Evolutionary conservation across 2,329 filamentous ascomycete genomes (phyloP).

Genomic region (Penicillium sp.): DNA sequence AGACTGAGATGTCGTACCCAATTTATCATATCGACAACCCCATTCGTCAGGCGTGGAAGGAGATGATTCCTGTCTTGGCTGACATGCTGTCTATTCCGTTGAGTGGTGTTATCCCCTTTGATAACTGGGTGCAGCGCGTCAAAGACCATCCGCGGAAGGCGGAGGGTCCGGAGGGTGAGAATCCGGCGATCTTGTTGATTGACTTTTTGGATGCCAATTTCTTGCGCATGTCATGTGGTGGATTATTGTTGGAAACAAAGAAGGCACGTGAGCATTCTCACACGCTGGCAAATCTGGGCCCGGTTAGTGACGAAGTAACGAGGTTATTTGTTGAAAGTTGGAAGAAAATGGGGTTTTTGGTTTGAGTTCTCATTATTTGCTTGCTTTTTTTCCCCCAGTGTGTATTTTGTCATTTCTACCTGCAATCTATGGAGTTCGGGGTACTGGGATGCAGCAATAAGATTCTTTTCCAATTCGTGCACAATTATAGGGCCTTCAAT

Average conservation of each 20-base stretch:
- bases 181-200: slow-evolving; percentile 30
- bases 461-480: no score
- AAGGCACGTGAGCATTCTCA: slow-evolving; percentile 40
- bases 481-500: no score
- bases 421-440: background rate
- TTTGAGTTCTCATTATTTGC: background rate
- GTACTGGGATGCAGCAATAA: no score
- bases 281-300: slow-evolving; percentile 29
- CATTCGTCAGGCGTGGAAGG: slow-evolving; percentile 42
- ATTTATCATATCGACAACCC: slow-evolving; percentile 53
- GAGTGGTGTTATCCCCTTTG: slow-evolving; percentile 38
- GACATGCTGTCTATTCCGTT: slow-evolving; percentile 33
- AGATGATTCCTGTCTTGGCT: slow-evolving; percentile 38
- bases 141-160: slow-evolving; percentile 10
- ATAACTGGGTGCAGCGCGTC: slow-evolving; percentile 44
- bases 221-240: slow-evolving; percentile 49
- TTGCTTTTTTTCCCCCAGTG: background rate
- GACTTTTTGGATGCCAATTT: slow-evolving; percentile 38
- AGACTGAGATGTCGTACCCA: slow-evolving; percentile 20
- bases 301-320: slow-evolving; percentile 34
- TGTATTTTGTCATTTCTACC: background rate
- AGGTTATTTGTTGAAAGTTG: slow-evolving; percentile 37
- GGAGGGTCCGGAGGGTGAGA: slow-evolving; percentile 17
- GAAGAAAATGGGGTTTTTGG: slow-evolving; percentile 32
- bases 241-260: slow-evolving; percentile 42